Percentiles rank a stretch among this genome's conserved stretches.
Evolutionary conservation across 2,329 filamentous ascomycete species (phyloP).

Genomic region (Trichoderma simmonsii): DNA sequence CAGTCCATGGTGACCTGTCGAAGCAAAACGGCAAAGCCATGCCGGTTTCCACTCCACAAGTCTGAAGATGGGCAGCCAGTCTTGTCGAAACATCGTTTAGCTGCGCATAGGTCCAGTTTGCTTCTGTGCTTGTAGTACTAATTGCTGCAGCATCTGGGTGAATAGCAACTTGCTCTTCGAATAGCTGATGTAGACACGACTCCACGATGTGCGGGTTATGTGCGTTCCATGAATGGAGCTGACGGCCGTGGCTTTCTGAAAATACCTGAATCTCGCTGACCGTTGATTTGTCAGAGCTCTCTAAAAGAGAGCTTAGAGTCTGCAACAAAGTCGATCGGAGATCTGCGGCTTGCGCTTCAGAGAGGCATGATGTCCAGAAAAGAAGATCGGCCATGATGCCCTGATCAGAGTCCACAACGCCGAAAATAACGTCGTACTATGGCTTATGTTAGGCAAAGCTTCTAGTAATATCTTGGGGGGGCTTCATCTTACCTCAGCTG

Average conservation of each 20-base stretch:
- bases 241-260: background rate
- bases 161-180: background rate
- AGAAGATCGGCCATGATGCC: background rate
- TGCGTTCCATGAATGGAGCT: background rate
- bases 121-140: background rate
- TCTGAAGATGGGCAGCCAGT: background rate
- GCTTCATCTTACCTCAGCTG: background rate
- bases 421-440: background rate
- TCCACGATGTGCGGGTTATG: background rate
- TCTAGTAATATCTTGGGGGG: background rate
- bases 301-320: background rate
- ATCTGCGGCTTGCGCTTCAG: background rate
- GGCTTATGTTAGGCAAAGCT: background rate
- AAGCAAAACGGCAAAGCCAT: background rate
- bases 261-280: background rate
- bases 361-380: background rate
- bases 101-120: background rate
- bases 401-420: background rate
- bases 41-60: background rate
- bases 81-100: background rate
- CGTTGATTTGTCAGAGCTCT: background rate
- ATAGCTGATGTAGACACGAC: background rate
- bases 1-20: background rate
- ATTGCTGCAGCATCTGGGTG: background rate
- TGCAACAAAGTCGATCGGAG: background rate